Evolutionary conservation across 192 early-diverging fungal species (phyloP).

Genomic region (Linnemannia hyalina): DNA sequence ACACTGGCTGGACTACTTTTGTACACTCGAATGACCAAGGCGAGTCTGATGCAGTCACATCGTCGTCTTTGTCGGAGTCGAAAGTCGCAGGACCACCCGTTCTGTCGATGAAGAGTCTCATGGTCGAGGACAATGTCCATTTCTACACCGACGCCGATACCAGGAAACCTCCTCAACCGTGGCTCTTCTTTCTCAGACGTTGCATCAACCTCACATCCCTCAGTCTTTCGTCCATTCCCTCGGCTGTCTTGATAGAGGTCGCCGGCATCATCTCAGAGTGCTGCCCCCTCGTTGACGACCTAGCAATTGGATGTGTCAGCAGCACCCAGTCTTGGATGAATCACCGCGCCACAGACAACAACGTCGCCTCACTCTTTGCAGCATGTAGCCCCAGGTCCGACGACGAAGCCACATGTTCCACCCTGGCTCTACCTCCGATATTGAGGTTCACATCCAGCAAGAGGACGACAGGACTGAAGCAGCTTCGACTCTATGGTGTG

Average conservation of each 20-base stretch:
- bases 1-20: background rate
- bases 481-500: background rate
- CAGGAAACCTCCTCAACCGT: background rate
- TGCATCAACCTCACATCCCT: background rate
- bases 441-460: background rate
- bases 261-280: background rate
- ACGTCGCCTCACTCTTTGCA: background rate
- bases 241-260: background rate
- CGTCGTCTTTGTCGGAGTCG: background rate
- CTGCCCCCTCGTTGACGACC: background rate
- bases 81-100: background rate
- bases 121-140: background rate
- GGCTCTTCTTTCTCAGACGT: background rate
- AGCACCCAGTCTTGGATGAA: too few relatives aligned
- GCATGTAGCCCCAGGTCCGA: background rate
- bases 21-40: background rate
- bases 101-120: background rate
- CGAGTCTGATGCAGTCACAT: background rate
- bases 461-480: background rate
- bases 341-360: background rate
- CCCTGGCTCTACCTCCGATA: background rate
- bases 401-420: background rate
- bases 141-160: background rate
- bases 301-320: background rate
- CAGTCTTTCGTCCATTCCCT: background rate